A percentile compares a stretch with the other conserved stretches of the same genome.
Evolutionary conservation across 495 filamentous ascomycete genomes (phyloP).

Genomic region (Annulohypoxylon bovei): DNA sequence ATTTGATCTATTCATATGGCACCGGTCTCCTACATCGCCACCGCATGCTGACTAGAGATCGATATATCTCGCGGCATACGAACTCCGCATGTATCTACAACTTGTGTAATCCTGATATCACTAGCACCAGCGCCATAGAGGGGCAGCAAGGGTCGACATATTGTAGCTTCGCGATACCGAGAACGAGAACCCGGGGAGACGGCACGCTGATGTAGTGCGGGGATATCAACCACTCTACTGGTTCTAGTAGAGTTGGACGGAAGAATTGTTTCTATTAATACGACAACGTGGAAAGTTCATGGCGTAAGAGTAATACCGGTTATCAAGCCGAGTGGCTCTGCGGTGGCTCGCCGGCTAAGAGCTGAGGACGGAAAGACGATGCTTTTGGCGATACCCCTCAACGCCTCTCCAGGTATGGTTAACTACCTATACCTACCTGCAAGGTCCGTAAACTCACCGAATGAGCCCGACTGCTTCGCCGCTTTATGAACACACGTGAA

Average conservation of each 20-base stretch:
- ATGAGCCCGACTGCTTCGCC: constrained; percentile 4
- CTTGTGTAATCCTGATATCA: background rate
- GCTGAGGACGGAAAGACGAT: background rate
- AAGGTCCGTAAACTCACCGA: constrained; percentile 3
- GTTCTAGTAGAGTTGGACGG: too few relatives aligned
- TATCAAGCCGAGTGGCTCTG: background rate
- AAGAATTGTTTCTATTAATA: constrained; percentile 5
- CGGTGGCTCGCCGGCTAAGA: background rate
- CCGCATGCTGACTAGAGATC: background rate
- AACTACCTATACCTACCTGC: too few relatives aligned
- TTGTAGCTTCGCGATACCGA: background rate
- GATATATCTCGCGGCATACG: background rate
- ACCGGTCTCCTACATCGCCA: background rate
- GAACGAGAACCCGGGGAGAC: background rate
- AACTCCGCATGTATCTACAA: background rate
- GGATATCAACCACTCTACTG: background rate
- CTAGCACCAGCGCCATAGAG: background rate
- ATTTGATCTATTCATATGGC: background rate
- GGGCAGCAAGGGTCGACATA: background rate
- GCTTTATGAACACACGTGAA: constrained; percentile 9
- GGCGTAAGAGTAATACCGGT: background rate
- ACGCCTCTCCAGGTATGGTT: background rate
- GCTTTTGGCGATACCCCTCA: background rate
- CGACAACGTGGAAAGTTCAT: background rate
- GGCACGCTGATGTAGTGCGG: background rate